These are phyloP conservation scores for Strobilomyces confusus DNA, from an alignment of 768 basidiomycete species.

Conservation along the genomic window DNA sequence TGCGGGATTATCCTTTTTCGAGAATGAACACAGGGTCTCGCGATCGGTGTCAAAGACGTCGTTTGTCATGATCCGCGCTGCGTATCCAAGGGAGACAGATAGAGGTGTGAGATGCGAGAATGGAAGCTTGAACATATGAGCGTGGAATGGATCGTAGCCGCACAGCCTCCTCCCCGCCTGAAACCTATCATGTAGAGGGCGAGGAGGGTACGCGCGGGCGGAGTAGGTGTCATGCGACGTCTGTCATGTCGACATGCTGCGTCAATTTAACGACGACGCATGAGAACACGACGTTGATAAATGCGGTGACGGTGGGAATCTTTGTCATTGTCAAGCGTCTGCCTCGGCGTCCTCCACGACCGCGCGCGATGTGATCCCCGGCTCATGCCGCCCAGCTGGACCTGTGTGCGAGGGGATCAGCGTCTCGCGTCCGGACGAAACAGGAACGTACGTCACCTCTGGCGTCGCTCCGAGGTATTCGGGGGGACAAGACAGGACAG, in stretches of 20 bases:
- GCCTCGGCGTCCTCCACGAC: constrained; percentile 7
- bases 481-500: constrained; percentile 13
- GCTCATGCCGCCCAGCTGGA: background rate
- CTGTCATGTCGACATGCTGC: background rate
- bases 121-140: background rate
- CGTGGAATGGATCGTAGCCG: background rate
- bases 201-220: no score
- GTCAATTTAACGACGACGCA: background rate
- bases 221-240: background rate
- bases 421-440: background rate
- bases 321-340: background rate
- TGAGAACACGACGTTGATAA: background rate
- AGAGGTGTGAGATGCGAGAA: background rate
- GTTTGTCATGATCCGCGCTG: background rate
- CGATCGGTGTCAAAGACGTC: background rate
- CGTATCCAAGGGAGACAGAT: background rate
- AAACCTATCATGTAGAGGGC: no score
- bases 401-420: background rate
- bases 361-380: constrained; percentile 1
- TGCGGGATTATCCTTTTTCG: background rate
- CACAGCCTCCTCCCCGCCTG: background rate
- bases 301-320: constrained; percentile 8
- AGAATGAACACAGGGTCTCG: background rate
- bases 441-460: constrained; percentile 1
- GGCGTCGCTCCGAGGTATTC: constrained; percentile 6